A percentile compares a stretch with the other conserved stretches of the same genome.
These are phyloP conservation scores for Triglochin maritima DNA, from an alignment of 106 monocot species.

Conservation along the genomic window DNA sequence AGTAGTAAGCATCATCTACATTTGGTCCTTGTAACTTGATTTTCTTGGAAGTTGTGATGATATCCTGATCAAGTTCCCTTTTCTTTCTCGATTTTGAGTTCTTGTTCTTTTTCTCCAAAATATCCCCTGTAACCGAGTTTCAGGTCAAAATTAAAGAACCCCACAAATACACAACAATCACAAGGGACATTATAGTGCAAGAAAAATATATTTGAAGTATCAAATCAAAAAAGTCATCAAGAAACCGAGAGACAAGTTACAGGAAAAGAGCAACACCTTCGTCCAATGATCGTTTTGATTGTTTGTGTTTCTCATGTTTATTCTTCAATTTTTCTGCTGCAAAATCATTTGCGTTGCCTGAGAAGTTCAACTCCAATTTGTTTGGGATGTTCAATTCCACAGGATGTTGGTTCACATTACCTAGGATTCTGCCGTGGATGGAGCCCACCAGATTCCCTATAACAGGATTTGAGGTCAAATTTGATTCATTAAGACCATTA, in stretches of 20 bases:
- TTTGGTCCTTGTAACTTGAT: constrained; percentile 30
- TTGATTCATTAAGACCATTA: constrained; percentile 3
- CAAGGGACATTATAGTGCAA: background rate
- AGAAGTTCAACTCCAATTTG: constrained; percentile 10
- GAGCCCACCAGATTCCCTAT: constrained; percentile 20
- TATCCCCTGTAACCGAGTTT: constrained; percentile 33
- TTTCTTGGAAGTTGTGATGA: constrained; percentile 47
- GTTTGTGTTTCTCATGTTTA: constrained; percentile 32
- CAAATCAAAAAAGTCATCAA: background rate
- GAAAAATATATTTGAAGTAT: background rate
- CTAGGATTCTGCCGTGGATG: constrained; percentile 22
- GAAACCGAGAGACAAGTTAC: constrained; percentile 5
- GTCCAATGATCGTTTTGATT: constrained; percentile 22
- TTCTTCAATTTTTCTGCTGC: constrained; percentile 23
- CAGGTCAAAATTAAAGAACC: background rate
- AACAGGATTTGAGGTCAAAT: constrained; percentile 6
- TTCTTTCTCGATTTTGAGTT: constrained; percentile 53
- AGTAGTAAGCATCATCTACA: constrained; percentile 23
- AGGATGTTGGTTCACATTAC: constrained; percentile 23
- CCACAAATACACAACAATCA: constrained; percentile 1
- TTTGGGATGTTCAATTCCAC: constrained; percentile 18
- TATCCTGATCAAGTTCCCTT: constrained; percentile 38
- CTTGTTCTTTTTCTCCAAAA: constrained; percentile 28
- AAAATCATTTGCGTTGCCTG: constrained; percentile 29
- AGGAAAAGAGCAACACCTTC: constrained; percentile 40